Evolutionary conservation across 192 early-diverging fungal genomes (phyloP).

Genomic region (Coemansia sp.): DNA sequence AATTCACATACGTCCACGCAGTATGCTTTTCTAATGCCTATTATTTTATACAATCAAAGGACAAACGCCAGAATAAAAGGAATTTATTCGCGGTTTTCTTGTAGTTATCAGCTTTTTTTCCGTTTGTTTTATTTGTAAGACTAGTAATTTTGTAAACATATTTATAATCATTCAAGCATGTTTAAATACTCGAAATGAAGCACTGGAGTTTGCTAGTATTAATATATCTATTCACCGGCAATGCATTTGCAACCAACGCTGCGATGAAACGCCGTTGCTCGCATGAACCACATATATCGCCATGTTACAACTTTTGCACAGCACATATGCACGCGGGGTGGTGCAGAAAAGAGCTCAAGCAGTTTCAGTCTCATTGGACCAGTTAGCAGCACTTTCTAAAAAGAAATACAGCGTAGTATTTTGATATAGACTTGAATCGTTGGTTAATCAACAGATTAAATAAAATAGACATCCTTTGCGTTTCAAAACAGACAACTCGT

Average conservation of each 20-base stretch:
- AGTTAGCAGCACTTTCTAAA: neutral
- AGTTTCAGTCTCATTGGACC: neutral
- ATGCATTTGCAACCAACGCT: slow-evolving; percentile 23
- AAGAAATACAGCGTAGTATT: too few species aligned
- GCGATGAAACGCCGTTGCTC: slow-evolving; percentile 46
- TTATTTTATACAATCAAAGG: too few species aligned
- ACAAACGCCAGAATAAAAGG: too few species aligned
- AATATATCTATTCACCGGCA: neutral
- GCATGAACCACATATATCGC: slow-evolving; percentile 38
- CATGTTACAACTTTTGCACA: slow-evolving; percentile 48
- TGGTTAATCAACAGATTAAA: too few species aligned
- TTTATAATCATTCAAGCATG: neutral
- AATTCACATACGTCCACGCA: too few species aligned
- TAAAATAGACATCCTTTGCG: too few species aligned
- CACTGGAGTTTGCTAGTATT: neutral
- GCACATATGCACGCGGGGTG: slow-evolving; percentile 40
- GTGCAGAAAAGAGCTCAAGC: slow-evolving; percentile 39
- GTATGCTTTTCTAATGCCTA: too few species aligned
- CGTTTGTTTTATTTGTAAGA: too few species aligned
- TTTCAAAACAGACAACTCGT: too few species aligned
- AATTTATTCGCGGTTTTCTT: neutral
- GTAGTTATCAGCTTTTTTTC: neutral
- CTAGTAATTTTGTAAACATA: too few species aligned
- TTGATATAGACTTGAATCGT: too few species aligned
- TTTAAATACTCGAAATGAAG: neutral